A percentile compares a stretch with the other conserved stretches of the same genome.
phyloP scores from a whole-genome alignment of 495 filamentous ascomycete species.

The Pyrenopolyporus hunteri region DNA sequence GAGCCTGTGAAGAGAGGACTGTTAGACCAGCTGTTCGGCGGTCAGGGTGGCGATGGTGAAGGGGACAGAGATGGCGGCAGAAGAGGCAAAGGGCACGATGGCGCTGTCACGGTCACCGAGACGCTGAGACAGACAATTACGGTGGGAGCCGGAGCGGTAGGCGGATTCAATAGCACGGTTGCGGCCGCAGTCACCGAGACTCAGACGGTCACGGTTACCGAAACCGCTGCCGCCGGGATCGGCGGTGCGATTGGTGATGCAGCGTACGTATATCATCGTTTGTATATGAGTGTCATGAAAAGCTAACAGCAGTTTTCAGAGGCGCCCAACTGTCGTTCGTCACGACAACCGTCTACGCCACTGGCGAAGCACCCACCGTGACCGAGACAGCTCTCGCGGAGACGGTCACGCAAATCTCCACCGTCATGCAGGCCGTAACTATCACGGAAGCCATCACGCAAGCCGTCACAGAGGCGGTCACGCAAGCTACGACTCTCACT shows the following conservation, averaged over 20 bases:
- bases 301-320: slow-evolving; percentile 1
- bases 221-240: slow-evolving; percentile 13
- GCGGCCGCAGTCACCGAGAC: slow-evolving; percentile 40
- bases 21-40: slow-evolving; percentile 32
- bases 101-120: slow-evolving; percentile 47
- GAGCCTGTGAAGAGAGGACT: slow-evolving; percentile 35
- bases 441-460: slow-evolving; percentile 28
- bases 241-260: slow-evolving; percentile 3
- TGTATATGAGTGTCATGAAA: not conserved
- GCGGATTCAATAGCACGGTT: slow-evolving; percentile 37
- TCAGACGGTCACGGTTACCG: slow-evolving; percentile 23
- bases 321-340: slow-evolving; percentile 45
- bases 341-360: slow-evolving; percentile 46
- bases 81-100: slow-evolving; percentile 22
- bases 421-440: slow-evolving; percentile 36
- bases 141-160: slow-evolving; percentile 28
- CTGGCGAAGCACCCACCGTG: slow-evolving; percentile 44
- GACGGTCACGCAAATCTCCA: slow-evolving; percentile 38
- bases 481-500: slow-evolving; percentile 38
- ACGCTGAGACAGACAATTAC: slow-evolving; percentile 44
- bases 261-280: slow-evolving; percentile 10
- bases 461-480: too few relatives aligned
- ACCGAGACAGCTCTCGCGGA: slow-evolving; percentile 51
- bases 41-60: slow-evolving; percentile 26
- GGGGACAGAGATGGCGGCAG: slow-evolving; percentile 16